A percentile compares a stretch with the other conserved stretches of the same genome.
These are phyloP conservation scores for Coemansia sp. DNA, from an alignment of 192 early-diverging fungal species.

Conservation along the genomic window DNA sequence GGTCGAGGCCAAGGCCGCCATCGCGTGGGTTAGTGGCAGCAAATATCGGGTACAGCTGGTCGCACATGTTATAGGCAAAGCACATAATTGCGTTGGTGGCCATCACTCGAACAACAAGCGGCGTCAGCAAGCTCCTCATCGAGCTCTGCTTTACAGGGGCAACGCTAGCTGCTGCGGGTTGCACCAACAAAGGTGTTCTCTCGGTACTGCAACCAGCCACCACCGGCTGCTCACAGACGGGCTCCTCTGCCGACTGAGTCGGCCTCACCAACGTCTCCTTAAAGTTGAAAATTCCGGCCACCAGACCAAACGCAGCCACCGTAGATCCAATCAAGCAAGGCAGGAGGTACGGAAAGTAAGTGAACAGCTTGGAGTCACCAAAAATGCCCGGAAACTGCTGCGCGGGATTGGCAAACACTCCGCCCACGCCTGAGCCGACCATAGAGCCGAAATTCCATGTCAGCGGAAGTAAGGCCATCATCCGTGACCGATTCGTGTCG, in stretches of 20 bases:
- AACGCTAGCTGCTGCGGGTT: not conserved
- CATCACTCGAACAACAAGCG: conserved; percentile 19
- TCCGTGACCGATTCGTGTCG: conserved; percentile 67
- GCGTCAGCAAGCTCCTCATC: conserved; percentile 17
- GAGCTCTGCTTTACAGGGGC: conserved; percentile 8
- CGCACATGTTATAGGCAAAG: conserved; percentile 23
- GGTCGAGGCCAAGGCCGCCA: conserved; percentile 57
- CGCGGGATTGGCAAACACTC: conserved; percentile 72
- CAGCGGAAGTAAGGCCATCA: conserved; percentile 71
- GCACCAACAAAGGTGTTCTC: conserved; percentile 11
- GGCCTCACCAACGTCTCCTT: conserved; percentile 52
- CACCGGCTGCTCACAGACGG: not conserved
- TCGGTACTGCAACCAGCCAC: conserved; percentile 1
- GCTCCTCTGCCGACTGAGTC: not conserved
- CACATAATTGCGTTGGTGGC: conserved; percentile 20
- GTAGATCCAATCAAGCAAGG: conserved; percentile 69
- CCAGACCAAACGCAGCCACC: conserved; percentile 60
- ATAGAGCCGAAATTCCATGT: conserved; percentile 63
- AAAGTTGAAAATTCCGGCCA: conserved; percentile 61
- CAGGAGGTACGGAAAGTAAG: conserved; percentile 72
- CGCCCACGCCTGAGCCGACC: conserved; percentile 70
- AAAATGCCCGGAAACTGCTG: conserved; percentile 62
- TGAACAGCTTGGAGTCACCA: conserved; percentile 58
- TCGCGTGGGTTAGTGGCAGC: conserved; percentile 27
- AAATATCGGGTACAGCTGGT: conserved; percentile 47